phyloP scores from a whole-genome alignment of 2,329 filamentous ascomycete species.

The Xylariales sp. region DNA sequence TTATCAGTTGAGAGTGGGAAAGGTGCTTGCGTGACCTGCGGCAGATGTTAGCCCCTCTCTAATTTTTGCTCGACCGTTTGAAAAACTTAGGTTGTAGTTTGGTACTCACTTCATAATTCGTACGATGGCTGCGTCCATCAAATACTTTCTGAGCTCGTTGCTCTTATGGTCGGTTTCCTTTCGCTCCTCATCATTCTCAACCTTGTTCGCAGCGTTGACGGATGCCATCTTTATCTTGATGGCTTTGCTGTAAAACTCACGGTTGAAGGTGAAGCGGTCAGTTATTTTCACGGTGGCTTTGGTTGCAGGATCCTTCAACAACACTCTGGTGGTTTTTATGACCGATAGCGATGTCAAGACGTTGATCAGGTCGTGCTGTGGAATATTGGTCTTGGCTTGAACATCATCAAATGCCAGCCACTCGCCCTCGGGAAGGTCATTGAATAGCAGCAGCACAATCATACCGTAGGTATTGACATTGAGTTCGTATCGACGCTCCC shows the following conservation, averaged over 20 bases:
- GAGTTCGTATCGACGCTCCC: slow-evolving; percentile 76
- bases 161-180: slow-evolving; percentile 73
- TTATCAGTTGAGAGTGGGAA: slow-evolving; percentile 63
- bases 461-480: slow-evolving; percentile 92
- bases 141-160: slow-evolving; percentile 64
- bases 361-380: slow-evolving; percentile 66
- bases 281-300: slow-evolving; percentile 67
- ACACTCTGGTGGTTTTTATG: slow-evolving; percentile 69
- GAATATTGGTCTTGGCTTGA: slow-evolving; percentile 75
- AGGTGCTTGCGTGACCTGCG: slow-evolving; percentile 69
- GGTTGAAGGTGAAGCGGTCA: slow-evolving; percentile 80
- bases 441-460: slow-evolving; percentile 86
- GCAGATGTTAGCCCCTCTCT: slow-evolving; percentile 20
- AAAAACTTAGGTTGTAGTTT: not conserved
- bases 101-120: slow-evolving; percentile 79
- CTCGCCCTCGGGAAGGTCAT: slow-evolving; percentile 57
- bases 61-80: not conserved
- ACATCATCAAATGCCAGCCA: slow-evolving; percentile 69
- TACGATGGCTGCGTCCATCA: slow-evolving; percentile 73
- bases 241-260: slow-evolving; percentile 74
- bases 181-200: slow-evolving; percentile 68
- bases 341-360: slow-evolving; percentile 80
- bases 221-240: slow-evolving; percentile 88
- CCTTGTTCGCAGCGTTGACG: slow-evolving; percentile 75
- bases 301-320: slow-evolving; percentile 74